phyloP scores from a whole-genome alignment of 805 yeast genomes.

The Wickerhamiella vanderwaltii region DNA sequence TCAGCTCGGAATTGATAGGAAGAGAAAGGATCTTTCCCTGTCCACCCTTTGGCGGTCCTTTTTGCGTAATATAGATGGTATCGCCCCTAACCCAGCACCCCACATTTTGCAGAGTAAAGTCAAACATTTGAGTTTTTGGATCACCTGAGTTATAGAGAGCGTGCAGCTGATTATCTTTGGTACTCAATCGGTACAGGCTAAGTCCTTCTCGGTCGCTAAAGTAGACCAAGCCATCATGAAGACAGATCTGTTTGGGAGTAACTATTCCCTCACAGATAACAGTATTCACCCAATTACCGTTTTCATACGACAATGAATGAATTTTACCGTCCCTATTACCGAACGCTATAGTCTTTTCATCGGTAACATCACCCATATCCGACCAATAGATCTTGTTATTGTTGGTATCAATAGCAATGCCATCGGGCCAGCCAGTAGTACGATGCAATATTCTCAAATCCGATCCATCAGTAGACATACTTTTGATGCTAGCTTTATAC shows the following conservation, averaged over 20 bases:
- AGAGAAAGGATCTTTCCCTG: constrained; percentile 3
- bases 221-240: constrained; percentile 1
- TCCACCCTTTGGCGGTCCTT: constrained; percentile 12
- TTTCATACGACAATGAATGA: neutral
- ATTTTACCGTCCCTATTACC: constrained; percentile 7
- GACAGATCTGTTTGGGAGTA: constrained; percentile 9
- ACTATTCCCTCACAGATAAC: neutral
- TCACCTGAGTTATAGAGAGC: neutral
- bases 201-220: constrained; percentile 12
- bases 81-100: constrained; percentile 6
- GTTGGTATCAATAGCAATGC: neutral
- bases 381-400: constrained; percentile 4
- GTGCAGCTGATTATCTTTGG: neutral
- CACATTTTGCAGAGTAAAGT: constrained; percentile 5
- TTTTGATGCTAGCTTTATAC: neutral
- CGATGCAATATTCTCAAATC: neutral
- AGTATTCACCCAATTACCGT: neutral
- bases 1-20: neutral
- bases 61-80: constrained; percentile 8
- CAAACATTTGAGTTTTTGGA: neutral
- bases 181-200: neutral
- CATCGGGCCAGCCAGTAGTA: constrained; percentile 2
- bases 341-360: neutral
- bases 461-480: neutral
- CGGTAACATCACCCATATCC: constrained; percentile 20